Evolutionary conservation across 2,329 filamentous ascomycete genomes (phyloP).

Genomic region (Paraconiothyrium sp.): DNA sequence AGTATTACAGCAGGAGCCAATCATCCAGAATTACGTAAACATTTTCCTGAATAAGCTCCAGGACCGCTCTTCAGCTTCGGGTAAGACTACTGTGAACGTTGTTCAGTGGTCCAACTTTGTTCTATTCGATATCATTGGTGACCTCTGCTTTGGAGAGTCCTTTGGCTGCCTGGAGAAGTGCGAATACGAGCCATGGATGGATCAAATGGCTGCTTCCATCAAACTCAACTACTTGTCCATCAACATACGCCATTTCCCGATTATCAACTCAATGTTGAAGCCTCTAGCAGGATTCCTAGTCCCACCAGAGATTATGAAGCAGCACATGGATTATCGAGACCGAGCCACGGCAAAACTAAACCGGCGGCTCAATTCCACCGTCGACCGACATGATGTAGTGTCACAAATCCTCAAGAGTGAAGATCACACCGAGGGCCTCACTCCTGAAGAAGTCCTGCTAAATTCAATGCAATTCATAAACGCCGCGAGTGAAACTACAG

Average conservation of each 20-base stretch:
- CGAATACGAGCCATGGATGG: constrained; percentile 46
- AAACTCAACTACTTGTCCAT: constrained; percentile 1
- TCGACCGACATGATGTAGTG: constrained; percentile 18
- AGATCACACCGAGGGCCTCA: neutral
- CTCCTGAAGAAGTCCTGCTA: constrained; percentile 40
- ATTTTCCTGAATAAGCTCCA: neutral
- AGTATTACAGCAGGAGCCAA: neutral
- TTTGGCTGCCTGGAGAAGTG: constrained; percentile 46
- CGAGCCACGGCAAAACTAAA: constrained; percentile 17
- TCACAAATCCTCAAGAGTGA: neutral
- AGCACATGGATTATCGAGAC: constrained; percentile 12
- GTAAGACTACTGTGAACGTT: neutral
- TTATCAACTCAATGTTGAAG: constrained; percentile 9
- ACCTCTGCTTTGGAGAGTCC: constrained; percentile 61
- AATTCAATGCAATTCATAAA: constrained; percentile 44
- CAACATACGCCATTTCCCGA: constrained; percentile 11
- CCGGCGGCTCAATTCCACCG: constrained; percentile 14
- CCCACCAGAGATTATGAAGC: constrained; percentile 3
- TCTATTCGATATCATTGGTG: constrained; percentile 40
- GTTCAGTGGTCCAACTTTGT: constrained; percentile 12
- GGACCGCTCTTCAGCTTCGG: neutral
- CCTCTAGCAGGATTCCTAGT: neutral
- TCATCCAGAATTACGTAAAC: constrained; percentile 7
- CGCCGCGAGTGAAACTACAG: constrained; percentile 54
- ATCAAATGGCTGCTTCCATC: constrained; percentile 24